Base-by-base conservation (phyloP, 2,329 filamentous ascomycete species). In the Didymella keratinophila region DNA sequence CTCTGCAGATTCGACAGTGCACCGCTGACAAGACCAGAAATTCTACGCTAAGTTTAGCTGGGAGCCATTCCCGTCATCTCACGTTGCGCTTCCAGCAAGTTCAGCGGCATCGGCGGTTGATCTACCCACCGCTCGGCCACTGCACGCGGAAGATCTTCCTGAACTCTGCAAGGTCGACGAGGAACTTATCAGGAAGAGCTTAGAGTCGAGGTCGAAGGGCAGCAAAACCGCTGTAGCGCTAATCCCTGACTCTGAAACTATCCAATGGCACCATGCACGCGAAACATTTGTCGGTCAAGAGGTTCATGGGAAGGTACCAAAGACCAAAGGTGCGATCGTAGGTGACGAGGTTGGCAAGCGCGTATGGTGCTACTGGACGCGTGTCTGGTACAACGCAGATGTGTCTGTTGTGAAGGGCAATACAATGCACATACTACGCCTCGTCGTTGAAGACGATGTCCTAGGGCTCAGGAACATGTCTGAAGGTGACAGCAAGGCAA, bases 41-140 rank as follows among this genome's bases (percentile, higher is more conserved):
- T 97, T 93, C 77, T 97, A 97, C 78, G 85, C 89, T 3, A 82
- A 81, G 30, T 83, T 87, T 63, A 92, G 92, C 44, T 97, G 93
- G 93, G 83, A 86, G 47, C 83, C 87, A 0, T 93, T 89, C 68
- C 82, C 85, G 20, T 94, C 91, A 58, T 82, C 84, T 1, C 93
- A 97, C 73, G 81, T 96, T 27, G 56, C 65, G 18, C 55, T 71
- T 21, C 62, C 65, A 37, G 58, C 56, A 27, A 52, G 36, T 11
- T 46, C 50, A n/a, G 46, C 56, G 34, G 34, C 28, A 3, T 21
- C 45, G 25, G 56, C 54, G 43, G 42, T 37, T 0, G 44, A 39
- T 4, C 52, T 72, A 25, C 73, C 64, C 44, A 63, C 64, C 25
- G 78, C 71, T 44, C 68, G 73, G 41, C 77, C 80, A 10, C 77